Base-by-base conservation (phyloP, 202 grass and related monocot species). In the Zizania palustris region DNA sequence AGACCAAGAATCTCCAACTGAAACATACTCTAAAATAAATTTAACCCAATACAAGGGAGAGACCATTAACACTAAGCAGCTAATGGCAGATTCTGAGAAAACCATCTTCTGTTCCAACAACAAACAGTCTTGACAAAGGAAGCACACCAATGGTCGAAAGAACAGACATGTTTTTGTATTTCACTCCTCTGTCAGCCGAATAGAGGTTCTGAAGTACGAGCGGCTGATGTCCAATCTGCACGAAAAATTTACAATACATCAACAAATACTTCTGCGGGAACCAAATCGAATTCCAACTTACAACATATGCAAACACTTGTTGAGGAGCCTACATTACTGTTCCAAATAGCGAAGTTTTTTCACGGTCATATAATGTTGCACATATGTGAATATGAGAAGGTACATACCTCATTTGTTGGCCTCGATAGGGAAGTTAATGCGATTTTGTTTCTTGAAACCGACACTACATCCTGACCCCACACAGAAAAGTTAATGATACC, bases 61-160 rank as follows among this genome's bases (percentile, higher is more conserved):
- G 16, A 61, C 1, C 7, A 58, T 72, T 76, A 81, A 65, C 74
- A 45, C 63, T 71, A 77, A 78, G 58, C 72, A 71, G 20, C 86
- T 98, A 98, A 50, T 89, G 90, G 84, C 91, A 95, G n/a, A 98
- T 84, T 86, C 94, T 98, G 60, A 98, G 80, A 78, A 91, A 92
- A 39, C 95, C 91, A 79, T 98, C 91, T 79, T 94, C 95, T 20
- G 95, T 98, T 76, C 95, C 95, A 79, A 92, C 89, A 42, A 98
- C 55, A 81, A 98, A 93, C 71, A 98, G 87, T 83, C 89, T 90
- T 71, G 95, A 98, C 76, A 87, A 85, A 36, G 85, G 95, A 86
- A 98, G 95, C 79, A 94, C 89, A 43, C 58, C 75, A 65, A 98
- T 94, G 13, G 87, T 78, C 16, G 91, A 95, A 77, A 98, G 83